phyloP scores from a whole-genome alignment of 148 eudicot species.

The Heliamphora exappendiculata region DNA sequence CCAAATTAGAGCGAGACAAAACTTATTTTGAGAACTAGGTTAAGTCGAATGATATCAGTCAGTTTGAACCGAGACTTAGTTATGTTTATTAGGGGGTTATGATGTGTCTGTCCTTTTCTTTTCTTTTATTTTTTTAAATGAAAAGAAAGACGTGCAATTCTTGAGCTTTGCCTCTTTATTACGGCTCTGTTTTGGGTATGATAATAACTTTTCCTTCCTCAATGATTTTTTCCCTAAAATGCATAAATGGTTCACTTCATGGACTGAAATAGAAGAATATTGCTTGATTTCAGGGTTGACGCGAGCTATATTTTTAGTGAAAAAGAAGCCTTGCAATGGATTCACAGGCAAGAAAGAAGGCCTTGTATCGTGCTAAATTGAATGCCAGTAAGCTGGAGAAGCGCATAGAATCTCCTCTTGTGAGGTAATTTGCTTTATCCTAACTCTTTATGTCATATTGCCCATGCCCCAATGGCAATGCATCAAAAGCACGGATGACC shows the following conservation, averaged over 20 bases:
- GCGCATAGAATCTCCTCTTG: constrained; percentile 84
- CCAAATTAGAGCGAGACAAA: neutral
- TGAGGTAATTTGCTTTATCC: constrained; percentile 42
- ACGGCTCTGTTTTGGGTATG: neutral
- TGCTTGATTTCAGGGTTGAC: neutral
- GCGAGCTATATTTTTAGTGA: neutral
- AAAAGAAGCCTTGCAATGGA: constrained; percentile 37
- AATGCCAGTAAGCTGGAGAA: constrained; percentile 52
- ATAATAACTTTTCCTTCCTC: neutral
- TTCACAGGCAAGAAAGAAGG: constrained; percentile 66
- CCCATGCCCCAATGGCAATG: neutral
- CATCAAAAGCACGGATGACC: neutral
- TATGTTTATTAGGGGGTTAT: neutral
- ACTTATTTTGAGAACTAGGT: neutral
- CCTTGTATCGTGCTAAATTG: constrained; percentile 68
- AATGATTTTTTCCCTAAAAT: neutral
- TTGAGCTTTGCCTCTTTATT: neutral
- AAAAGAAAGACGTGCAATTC: neutral
- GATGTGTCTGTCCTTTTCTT: neutral
- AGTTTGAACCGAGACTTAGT: neutral
- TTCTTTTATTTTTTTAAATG: neutral
- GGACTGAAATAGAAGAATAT: neutral
- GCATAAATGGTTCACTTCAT: neutral
- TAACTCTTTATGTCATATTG: neutral
- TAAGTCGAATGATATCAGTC: neutral